Conservation (phyloP, 495 filamentous ascomycete species). For the Amorphotheca resinae region DNA sequence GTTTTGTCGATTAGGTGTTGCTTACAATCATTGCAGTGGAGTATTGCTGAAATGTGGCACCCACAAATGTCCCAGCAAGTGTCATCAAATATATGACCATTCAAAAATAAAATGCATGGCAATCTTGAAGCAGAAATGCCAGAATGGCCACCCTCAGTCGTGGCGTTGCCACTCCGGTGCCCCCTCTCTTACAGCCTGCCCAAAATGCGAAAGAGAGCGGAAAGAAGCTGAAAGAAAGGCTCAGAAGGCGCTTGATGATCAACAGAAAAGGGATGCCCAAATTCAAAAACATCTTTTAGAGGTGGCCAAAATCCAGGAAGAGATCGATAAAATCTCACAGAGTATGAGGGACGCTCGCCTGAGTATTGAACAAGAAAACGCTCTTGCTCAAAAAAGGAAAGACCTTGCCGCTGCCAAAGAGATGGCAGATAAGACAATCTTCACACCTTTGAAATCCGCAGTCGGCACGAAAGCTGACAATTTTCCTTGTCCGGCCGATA, state of each 20-base stretch:
- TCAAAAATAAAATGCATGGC: conserved; percentile 46
- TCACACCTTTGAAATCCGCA: neutral
- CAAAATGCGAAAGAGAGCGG: conserved; percentile 39
- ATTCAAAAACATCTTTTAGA: conserved; percentile 35
- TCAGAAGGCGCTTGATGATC: conserved; percentile 40
- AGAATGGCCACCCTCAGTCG: conserved; percentile 35
- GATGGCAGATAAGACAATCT: conserved; percentile 1
- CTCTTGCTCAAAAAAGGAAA: conserved; percentile 30
- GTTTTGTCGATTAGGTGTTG: too few species aligned
- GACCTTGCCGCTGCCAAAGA: conserved; percentile 11
- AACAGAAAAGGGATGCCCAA: conserved; percentile 37
- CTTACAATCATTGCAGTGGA: conserved; percentile 35
- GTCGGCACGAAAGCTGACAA: neutral
- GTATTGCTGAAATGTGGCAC: conserved; percentile 45
- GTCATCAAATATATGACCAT: conserved; percentile 56
- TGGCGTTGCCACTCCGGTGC: conserved; percentile 26
- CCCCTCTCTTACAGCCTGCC: conserved; percentile 29
- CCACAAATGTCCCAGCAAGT: conserved; percentile 48
- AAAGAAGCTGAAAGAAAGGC: conserved; percentile 30
- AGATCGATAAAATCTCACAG: conserved; percentile 41
- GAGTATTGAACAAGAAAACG: conserved; percentile 29
- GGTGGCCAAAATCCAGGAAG: conserved; percentile 44
- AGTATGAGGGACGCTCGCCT: conserved; percentile 32
- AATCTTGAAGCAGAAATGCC: conserved; percentile 35
- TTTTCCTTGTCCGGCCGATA: neutral